phyloP scores from a whole-genome alignment of 2,329 filamentous ascomycete genomes.

The Botrytis squamosa region DNA sequence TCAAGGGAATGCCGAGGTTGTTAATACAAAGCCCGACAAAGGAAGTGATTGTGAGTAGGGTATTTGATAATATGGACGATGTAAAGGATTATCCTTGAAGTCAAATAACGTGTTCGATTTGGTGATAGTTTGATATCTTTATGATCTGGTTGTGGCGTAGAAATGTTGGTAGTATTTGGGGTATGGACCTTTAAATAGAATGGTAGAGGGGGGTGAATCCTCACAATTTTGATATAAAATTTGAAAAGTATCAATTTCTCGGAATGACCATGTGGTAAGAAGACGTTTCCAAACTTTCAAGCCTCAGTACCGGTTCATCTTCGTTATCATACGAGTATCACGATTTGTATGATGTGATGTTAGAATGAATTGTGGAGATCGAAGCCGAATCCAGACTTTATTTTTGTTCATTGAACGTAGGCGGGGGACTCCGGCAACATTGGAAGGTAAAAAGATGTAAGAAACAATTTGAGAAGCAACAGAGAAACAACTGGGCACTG shows the following conservation, averaged over 20 bases:
- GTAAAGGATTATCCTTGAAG: not conserved
- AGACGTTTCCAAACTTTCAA: slow-evolving; percentile 14
- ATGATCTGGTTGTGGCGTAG: slow-evolving; percentile 18
- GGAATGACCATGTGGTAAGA: slow-evolving; percentile 7
- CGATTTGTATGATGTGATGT: slow-evolving; percentile 22
- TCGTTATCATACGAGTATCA: slow-evolving; percentile 25
- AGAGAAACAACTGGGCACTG: slow-evolving; percentile 12
- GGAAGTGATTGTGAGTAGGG: slow-evolving; percentile 13
- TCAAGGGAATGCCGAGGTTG: slow-evolving; percentile 14
- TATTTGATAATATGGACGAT: slow-evolving; percentile 10
- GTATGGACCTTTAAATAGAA: slow-evolving; percentile 18
- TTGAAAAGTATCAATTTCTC: not conserved
- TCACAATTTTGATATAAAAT: slow-evolving; percentile 5
- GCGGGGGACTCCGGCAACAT: slow-evolving; percentile 21
- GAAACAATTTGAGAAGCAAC: not conserved
- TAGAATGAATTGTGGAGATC: slow-evolving; percentile 20
- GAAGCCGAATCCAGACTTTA: slow-evolving; percentile 15
- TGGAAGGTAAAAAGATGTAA: not conserved
- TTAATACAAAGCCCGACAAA: slow-evolving; percentile 13
- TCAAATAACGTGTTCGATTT: not conserved
- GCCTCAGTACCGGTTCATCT: slow-evolving; percentile 22
- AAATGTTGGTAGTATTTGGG: slow-evolving; percentile 13
- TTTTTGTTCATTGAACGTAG: not conserved
- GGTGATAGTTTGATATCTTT: slow-evolving; percentile 13
- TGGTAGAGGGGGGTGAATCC: not conserved